These are phyloP conservation scores for Paracoccidioides lutzii DNA, from an alignment of 2,329 filamentous ascomycete genomes.

Conservation along the genomic window DNA sequence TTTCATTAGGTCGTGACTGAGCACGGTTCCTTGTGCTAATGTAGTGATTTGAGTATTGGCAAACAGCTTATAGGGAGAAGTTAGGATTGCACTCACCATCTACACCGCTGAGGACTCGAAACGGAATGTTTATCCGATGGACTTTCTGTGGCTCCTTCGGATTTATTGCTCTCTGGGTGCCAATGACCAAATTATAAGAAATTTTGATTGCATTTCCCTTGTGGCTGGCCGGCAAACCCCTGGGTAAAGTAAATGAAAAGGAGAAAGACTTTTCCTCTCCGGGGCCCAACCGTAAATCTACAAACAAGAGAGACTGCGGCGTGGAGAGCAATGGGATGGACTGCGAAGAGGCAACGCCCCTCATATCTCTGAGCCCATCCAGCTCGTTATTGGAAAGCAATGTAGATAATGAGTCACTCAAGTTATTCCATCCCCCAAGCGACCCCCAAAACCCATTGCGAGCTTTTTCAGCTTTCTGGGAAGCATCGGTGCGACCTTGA, in stretches of 20 bases:
- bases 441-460: slow-evolving; percentile 69
- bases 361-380: slow-evolving; percentile 92
- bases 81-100: slow-evolving; percentile 43
- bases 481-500: slow-evolving; percentile 65
- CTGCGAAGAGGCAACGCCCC: slow-evolving; percentile 70
- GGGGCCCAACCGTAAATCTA: slow-evolving; percentile 74
- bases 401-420: slow-evolving; percentile 78
- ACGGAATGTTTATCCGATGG: slow-evolving; percentile 82
- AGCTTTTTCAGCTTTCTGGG: slow-evolving; percentile 44
- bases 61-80: not conserved
- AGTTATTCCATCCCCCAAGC: slow-evolving; percentile 76
- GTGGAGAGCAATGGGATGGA: slow-evolving; percentile 86
- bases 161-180: slow-evolving; percentile 73
- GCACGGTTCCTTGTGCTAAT: slow-evolving; percentile 60
- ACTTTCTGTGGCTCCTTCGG: slow-evolving; percentile 66
- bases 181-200: slow-evolving; percentile 77
- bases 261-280: slow-evolving; percentile 81
- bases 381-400: slow-evolving; percentile 75
- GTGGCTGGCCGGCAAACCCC: slow-evolving; percentile 80
- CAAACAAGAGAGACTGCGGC: slow-evolving; percentile 89
- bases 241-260: slow-evolving; percentile 74
- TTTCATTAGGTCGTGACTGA: slow-evolving; percentile 87
- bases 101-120: slow-evolving; percentile 84
- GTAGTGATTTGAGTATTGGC: slow-evolving; percentile 14
- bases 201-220: slow-evolving; percentile 91